phyloP scores from a whole-genome alignment of 2,329 filamentous ascomycete genomes.

The Cladophialophora carrionii region DNA sequence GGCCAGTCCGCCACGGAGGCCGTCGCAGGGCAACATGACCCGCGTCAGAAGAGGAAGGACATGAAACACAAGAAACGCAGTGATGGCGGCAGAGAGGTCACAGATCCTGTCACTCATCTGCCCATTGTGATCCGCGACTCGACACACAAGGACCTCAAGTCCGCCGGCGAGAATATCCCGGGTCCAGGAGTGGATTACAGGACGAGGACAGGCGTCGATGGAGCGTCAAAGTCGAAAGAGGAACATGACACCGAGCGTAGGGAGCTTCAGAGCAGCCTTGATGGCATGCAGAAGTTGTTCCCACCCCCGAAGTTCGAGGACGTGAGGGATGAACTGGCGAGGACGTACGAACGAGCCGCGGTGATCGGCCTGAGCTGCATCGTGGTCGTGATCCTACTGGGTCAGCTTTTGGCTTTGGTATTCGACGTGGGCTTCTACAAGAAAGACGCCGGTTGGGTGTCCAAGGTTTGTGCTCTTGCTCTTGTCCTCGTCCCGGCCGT shows the following conservation, averaged over 20 bases:
- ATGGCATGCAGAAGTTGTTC: constrained; percentile 56
- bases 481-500: constrained; percentile 19
- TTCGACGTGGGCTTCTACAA: constrained; percentile 18
- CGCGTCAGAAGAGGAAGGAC: constrained; percentile 53
- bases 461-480: constrained; percentile 6
- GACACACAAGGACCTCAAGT: constrained; percentile 63
- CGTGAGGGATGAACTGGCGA: constrained; percentile 50
- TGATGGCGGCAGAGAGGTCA: constrained; percentile 62
- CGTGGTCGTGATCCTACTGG: constrained; percentile 31
- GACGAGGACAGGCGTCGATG: constrained; percentile 52
- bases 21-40: constrained; percentile 41
- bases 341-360: constrained; percentile 52
- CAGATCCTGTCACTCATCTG: constrained; percentile 72
- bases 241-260: constrained; percentile 50
- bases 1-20: constrained; percentile 35
- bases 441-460: constrained; percentile 11
- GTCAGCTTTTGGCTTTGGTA: constrained; percentile 17
- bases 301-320: constrained; percentile 57
- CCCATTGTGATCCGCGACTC: constrained; percentile 70
- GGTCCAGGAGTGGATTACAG: constrained; percentile 46
- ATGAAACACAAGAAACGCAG: constrained; percentile 56
- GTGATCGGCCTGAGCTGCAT: constrained; percentile 43
- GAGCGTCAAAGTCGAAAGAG: constrained; percentile 50
- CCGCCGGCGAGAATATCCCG: constrained; percentile 51
- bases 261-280: constrained; percentile 49